Evolutionary conservation across 1,284 basidiomycete genomes (phyloP).

Genomic region (Heterobasidion parviporum): DNA sequence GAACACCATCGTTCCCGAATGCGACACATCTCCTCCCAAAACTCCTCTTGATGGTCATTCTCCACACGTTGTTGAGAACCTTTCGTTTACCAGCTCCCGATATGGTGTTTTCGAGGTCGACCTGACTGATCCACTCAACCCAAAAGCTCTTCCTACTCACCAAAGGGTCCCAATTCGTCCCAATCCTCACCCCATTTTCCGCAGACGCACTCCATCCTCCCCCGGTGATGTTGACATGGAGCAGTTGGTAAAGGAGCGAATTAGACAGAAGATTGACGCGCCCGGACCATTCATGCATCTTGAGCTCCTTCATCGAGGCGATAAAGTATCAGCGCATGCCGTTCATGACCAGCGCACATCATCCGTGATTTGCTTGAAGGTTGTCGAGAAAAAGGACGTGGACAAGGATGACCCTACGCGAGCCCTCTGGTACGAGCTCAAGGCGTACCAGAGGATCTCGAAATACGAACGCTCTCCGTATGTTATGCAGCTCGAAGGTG

Average conservation of each 20-base stretch:
- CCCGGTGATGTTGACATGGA: neutral
- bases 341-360: conserved; percentile 16
- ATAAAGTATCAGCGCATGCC: conserved; percentile 18
- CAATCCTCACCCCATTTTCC: neutral
- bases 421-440: conserved; percentile 15
- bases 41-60: no score
- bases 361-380: conserved; percentile 12
- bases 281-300: conserved; percentile 22
- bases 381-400: conserved; percentile 8
- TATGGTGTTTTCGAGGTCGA: neutral
- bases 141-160: neutral
- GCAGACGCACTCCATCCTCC: conserved; percentile 3
- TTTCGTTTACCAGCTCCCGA: no score
- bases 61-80: no score
- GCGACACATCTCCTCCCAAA: no score
- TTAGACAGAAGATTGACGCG: neutral
- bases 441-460: conserved; percentile 23
- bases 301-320: conserved; percentile 16
- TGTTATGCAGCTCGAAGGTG: conserved; percentile 24
- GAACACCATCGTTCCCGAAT: no score
- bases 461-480: conserved; percentile 14
- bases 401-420: conserved; percentile 1
- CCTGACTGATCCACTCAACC: neutral
- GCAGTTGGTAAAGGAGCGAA: neutral
- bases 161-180: neutral